Base-by-base conservation (phyloP, 768 basidiomycete species). In the Amanita pallidorosea region DNA sequence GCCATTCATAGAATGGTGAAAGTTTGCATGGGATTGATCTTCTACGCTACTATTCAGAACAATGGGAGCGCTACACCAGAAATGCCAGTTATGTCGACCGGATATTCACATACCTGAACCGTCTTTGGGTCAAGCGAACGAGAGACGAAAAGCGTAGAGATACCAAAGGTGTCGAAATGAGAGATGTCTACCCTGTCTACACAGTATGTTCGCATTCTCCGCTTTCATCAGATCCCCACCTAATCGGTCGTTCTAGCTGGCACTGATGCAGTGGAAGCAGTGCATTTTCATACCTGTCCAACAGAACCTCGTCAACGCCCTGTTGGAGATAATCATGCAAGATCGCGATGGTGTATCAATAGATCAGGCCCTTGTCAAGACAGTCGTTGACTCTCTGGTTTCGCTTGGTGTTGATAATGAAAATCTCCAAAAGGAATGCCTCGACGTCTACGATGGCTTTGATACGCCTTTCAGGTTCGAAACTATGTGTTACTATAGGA, bases 61-160 rank as follows among this genome's bases (percentile, higher is more conserved):
- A 96, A 63, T 98, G 96, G 96, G 87, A 92, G 63, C 79, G 92
- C 42, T 98, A 98, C 66, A 98, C 96, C 1, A 94, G 84, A 0
- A 94, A 95, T 57, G 94, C 95, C 1, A 93, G 88, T 63, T 98
- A 92, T 63, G 85, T 97, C 63, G 94, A 98, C 63, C 86, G 95
- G 52, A 67, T 99, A 33, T 98, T 98, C 72, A 89, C 89, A 7
- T 98, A 97, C 68, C 79, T 99, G 53, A 98, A 98, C 66, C 88
- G 96, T 20, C 93, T 97, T 65, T 99, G 96, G 96, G 94, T 99
- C 42, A 98, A 95, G 70, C 81, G 94, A 51, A 93, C 97, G 65
- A 83, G 95, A 63, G 95, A 98, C 59, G 96, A 96, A 12, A 81
- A 95, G 63, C 95, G 93, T 67, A 85, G 27, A 29, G 27, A 29